These are phyloP conservation scores for Fusarium chuoi DNA, from an alignment of 2,329 filamentous ascomycete species.

Conservation along the genomic window DNA sequence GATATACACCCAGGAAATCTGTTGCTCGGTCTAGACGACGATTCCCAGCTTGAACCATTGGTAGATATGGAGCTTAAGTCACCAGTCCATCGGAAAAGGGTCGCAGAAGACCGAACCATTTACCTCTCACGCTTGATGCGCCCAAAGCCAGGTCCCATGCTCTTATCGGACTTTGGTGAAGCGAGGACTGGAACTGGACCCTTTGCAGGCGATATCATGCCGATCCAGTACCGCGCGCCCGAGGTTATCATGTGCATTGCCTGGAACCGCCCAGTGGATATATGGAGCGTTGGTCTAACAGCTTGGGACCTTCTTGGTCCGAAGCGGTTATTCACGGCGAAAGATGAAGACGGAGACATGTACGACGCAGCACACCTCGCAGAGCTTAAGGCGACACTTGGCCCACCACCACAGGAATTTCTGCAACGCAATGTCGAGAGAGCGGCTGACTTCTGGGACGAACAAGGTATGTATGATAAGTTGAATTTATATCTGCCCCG, in stretches of 20 bases:
- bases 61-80: conserved; percentile 37
- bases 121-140: conserved; percentile 43
- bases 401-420: conserved; percentile 34
- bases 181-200: conserved; percentile 40
- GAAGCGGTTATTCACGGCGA: conserved; percentile 32
- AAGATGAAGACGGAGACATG: conserved; percentile 33
- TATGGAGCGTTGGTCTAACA: conserved; percentile 46
- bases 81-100: conserved; percentile 37
- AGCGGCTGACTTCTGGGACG: conserved; percentile 38
- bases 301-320: conserved; percentile 41
- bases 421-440: conserved; percentile 19
- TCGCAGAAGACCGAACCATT: conserved; percentile 29
- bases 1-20: conserved; percentile 44
- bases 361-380: conserved; percentile 40
- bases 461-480: neutral
- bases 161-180: conserved; percentile 47
- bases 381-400: conserved; percentile 40
- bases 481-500: accelerated
- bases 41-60: conserved; percentile 33
- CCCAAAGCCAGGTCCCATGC: conserved; percentile 39
- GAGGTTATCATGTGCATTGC: conserved; percentile 36
- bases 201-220: conserved; percentile 46
- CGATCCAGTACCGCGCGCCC: conserved; percentile 40
- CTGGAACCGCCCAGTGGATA: conserved; percentile 43
- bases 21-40: conserved; percentile 35